Evolutionary conservation across 805 yeast genomes (phyloP).

Genomic region (Saturnispora besseyi): DNA sequence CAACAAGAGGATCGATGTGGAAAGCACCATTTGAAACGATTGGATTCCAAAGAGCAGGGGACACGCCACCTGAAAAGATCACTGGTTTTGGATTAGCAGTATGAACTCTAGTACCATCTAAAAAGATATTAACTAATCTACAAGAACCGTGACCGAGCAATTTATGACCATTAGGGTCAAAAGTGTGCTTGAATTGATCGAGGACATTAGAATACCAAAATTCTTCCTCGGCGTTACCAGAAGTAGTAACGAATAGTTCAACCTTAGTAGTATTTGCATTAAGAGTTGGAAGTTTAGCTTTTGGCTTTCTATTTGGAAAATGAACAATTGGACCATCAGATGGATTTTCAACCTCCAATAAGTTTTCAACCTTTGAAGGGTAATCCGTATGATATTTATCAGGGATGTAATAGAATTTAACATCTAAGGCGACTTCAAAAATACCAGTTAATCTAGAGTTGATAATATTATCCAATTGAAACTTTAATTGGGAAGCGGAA

Average conservation of each 20-base stretch:
- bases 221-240: constrained; percentile 76
- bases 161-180: constrained; percentile 31
- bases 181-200: constrained; percentile 37
- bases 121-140: constrained; percentile 53
- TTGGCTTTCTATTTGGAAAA: constrained; percentile 34
- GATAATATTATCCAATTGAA: constrained; percentile 59
- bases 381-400: not conserved
- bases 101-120: constrained; percentile 52
- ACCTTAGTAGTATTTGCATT: constrained; percentile 51
- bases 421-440: constrained; percentile 44
- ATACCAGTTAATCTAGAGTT: constrained; percentile 49
- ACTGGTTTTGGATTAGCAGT: constrained; percentile 62
- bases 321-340: constrained; percentile 36
- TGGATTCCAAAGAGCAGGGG: constrained; percentile 77
- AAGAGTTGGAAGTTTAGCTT: constrained; percentile 36
- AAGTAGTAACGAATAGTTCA: constrained; percentile 48
- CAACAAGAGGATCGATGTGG: constrained; percentile 59
- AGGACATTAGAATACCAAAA: constrained; percentile 67
- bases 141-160: constrained; percentile 62
- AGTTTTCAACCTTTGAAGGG: constrained; percentile 11
- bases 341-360: constrained; percentile 31
- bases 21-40: constrained; percentile 67
- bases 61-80: constrained; percentile 71
- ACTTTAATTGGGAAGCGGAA: constrained; percentile 33
- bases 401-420: constrained; percentile 14